Base-by-base conservation (phyloP, 1,139 yeast species). In the Yamadazyma friedrichii region DNA sequence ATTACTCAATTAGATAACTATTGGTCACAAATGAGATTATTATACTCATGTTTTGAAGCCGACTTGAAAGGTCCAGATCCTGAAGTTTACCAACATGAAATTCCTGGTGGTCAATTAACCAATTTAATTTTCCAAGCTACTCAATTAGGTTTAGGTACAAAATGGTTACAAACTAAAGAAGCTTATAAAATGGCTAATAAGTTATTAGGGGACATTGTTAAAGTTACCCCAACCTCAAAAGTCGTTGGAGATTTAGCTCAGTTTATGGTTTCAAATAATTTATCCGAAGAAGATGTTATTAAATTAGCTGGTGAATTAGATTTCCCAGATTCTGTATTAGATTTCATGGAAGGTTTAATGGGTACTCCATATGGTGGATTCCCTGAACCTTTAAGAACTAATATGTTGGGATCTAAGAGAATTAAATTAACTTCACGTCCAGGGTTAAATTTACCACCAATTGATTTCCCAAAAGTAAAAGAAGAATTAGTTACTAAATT, bases 301-400 rank as follows among this genome's bases (percentile, higher is more conserved):
- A 85, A 84, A 60, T 79, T 93, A 58, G 98, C 98, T 2, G 70
- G 80, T 39, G 88, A 88, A 53, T 79, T 93, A 56, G 98, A 93
- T 67, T 93, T 93, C 95, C 99, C 99, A 45, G 97, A 85, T 59
- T 91, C 98, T 13, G 96, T 93, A 27, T 78, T 93, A 61, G 98
- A 94, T 69, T 93, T 93, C 77, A 89, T 93, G 80, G 96, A 94
- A 74, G 99, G 99, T 55, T 78, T 93, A 61, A 93, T 94, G 89
- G 99, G 99, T 61, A 93, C 93, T 56, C 99, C 99, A 55, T 89
- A 88, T 62, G 98, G 98, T 53, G 99, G 99, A 6, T 93, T 94
- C 95, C 98, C 98, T 41, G 99, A 93, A 70, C 98, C 99, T 36
- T 76, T 93, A 65, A 84, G 98, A 71, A 75, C 96, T 36, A 87